A percentile compares a stretch with the other conserved stretches of the same genome.
Evolutionary conservation across 768 basidiomycete species (phyloP).

Genomic region (Termitomyces sp.): DNA sequence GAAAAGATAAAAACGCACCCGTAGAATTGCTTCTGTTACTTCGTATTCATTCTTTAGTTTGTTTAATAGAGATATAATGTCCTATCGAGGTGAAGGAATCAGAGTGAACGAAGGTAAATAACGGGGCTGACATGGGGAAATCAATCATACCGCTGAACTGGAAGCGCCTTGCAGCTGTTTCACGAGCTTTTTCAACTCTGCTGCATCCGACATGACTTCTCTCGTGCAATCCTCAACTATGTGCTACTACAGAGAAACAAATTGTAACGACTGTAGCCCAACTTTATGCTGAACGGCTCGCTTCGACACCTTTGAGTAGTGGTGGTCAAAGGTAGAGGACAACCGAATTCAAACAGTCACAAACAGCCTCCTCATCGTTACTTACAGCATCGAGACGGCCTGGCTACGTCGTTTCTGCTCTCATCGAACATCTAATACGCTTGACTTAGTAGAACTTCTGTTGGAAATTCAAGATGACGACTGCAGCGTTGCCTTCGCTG

Average conservation of each 20-base stretch:
- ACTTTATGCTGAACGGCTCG: constrained; percentile 17
- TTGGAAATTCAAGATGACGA: constrained; percentile 28
- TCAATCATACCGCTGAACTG: constrained; percentile 50
- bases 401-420: background rate
- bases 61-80: constrained; percentile 56
- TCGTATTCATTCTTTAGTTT: constrained; percentile 62
- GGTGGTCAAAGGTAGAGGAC: constrained; percentile 18
- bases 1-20: constrained; percentile 49
- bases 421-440: background rate
- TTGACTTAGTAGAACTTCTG: background rate
- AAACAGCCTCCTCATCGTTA: constrained; percentile 19
- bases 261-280: constrained; percentile 20
- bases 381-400: constrained; percentile 6
- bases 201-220: constrained; percentile 44
- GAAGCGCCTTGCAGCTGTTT: constrained; percentile 72
- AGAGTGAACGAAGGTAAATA: constrained; percentile 30
- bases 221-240: constrained; percentile 27
- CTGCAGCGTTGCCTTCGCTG: constrained; percentile 59
- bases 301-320: constrained; percentile 16
- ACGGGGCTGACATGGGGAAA: constrained; percentile 35
- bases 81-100: constrained; percentile 40
- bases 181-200: constrained; percentile 76
- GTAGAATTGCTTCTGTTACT: constrained; percentile 70
- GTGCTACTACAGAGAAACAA: constrained; percentile 29
- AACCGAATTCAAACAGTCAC: constrained; percentile 18